Conservation (phyloP, 371 early-diverging fungal species). For the Mortierella sp. region DNA sequence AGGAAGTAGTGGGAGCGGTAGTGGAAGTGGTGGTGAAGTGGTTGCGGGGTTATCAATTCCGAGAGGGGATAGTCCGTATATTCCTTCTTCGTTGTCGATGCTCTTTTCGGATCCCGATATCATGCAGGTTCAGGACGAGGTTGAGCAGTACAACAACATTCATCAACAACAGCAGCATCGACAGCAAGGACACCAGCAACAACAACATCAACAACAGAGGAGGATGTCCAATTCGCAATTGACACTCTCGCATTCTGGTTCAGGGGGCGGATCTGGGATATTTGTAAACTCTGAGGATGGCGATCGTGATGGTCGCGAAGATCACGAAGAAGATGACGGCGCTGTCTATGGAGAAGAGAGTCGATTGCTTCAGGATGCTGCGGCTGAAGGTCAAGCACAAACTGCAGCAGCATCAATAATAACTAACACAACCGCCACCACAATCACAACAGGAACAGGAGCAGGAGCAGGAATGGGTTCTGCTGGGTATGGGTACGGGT, state of each 20-base stretch:
- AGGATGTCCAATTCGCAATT: not conserved
- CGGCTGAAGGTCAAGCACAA: not conserved
- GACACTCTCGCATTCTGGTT: not conserved
- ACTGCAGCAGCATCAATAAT: not conserved
- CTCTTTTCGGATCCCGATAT: conserved; percentile 50
- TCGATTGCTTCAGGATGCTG: not conserved
- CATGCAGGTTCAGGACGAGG: conserved; percentile 35
- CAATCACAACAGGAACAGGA: conserved; percentile 4
- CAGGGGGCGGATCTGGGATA: not conserved
- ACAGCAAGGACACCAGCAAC: conserved; percentile 22
- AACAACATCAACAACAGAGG: not conserved
- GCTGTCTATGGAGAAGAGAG: conserved; percentile 1
- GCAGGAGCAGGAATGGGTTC: not conserved
- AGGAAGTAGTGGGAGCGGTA: not conserved
- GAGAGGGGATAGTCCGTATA: conserved; percentile 45
- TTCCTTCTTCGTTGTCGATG: conserved; percentile 53
- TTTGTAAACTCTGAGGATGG: not conserved
- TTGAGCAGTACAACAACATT: conserved; percentile 31
- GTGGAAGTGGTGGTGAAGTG: not conserved
- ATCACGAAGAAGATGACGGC: not conserved
- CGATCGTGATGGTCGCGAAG: not conserved
- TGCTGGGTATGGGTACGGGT: conserved; percentile 25
- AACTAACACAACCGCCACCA: not conserved
- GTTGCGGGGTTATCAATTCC: not conserved
- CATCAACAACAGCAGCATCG: not conserved